Percentiles rank a stretch among this genome's conserved stretches.
These are phyloP conservation scores for Graphium sp. DNA, from an alignment of 2,329 filamentous ascomycete genomes.

Conservation along the genomic window DNA sequence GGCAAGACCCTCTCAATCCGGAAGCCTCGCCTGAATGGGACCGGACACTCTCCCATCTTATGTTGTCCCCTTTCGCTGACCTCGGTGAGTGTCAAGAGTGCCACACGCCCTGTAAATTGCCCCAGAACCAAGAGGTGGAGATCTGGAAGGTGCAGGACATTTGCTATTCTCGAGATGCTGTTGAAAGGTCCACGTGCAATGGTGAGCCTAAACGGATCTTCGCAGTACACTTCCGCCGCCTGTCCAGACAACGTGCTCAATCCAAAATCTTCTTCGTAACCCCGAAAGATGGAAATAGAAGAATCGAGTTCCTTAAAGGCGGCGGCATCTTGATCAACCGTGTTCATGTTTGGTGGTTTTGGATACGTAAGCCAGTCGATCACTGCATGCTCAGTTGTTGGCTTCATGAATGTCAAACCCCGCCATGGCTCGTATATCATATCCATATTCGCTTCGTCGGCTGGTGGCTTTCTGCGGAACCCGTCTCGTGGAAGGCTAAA, in stretches of 20 bases:
- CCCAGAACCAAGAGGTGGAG: conserved; percentile 53
- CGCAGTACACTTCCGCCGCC: conserved; percentile 2
- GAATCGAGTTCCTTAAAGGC: not conserved
- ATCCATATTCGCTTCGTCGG: too few species aligned
- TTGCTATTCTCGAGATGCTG: conserved; percentile 24
- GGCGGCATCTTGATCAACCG: not conserved
- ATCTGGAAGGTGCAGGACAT: conserved; percentile 48
- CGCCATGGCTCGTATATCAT: conserved; percentile 2
- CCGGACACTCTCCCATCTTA: conserved; percentile 9
- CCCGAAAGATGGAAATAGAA: too few species aligned
- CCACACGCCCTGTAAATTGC: conserved; percentile 48
- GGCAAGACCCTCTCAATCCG: conserved; percentile 37
- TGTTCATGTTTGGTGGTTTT: not conserved
- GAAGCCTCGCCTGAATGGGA: too few species aligned
- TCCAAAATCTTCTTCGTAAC: too few species aligned
- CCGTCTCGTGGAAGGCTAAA: too few species aligned
- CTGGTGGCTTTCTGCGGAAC: too few species aligned
- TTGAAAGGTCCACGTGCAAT: not conserved
- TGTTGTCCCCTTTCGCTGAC: conserved; percentile 11
- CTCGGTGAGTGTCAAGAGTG: conserved; percentile 39
- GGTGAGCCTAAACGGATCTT: conserved; percentile 3
- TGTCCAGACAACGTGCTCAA: too few species aligned
- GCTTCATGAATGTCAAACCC: conserved; percentile 1
- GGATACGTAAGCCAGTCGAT: conserved; percentile 1
- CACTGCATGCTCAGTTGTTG: not conserved